Conservation (phyloP, 139 green algal genomes). For the Picochlorum costavermella region DNA sequence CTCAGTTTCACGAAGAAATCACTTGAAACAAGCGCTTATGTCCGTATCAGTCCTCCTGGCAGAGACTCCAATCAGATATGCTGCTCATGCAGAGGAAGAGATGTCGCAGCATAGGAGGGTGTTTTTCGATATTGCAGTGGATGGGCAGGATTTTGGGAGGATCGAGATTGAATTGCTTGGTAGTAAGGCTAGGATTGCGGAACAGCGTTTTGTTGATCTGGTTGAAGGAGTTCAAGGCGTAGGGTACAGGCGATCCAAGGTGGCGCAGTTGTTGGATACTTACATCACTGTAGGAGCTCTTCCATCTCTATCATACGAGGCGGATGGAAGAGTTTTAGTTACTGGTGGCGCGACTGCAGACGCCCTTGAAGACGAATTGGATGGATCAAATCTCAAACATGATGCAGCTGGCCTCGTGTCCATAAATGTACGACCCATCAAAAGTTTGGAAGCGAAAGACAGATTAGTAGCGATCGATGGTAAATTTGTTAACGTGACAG, state of each 20-base stretch:
- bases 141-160: slow-evolving; percentile 30
- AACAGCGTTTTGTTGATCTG: slow-evolving; percentile 34
- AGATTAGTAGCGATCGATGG: slow-evolving; percentile 46
- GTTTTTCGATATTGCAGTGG: slow-evolving; percentile 43
- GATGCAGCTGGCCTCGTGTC: slow-evolving; percentile 22
- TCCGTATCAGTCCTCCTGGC: no score
- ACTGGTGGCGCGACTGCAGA: slow-evolving; percentile 31
- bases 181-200: slow-evolving; percentile 11
- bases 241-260: slow-evolving; percentile 31
- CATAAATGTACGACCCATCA: slow-evolving; percentile 17
- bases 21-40: no score
- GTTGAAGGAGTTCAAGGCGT: slow-evolving; percentile 40
- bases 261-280: slow-evolving; percentile 32
- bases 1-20: no score
- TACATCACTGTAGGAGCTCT: slow-evolving; percentile 11
- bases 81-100: background rate
- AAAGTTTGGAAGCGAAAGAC: slow-evolving; percentile 26
- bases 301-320: slow-evolving; percentile 19
- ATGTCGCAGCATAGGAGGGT: slow-evolving; percentile 11
- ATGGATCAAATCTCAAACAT: slow-evolving; percentile 5
- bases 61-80: no score
- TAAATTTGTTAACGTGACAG: slow-evolving; percentile 48
- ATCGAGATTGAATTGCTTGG: slow-evolving; percentile 34
- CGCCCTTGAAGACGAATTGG: slow-evolving; percentile 28
- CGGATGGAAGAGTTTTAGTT: slow-evolving; percentile 8